These are phyloP conservation scores for Paracamarosporium sp. DNA, from an alignment of 2,329 filamentous ascomycete species.

Conservation along the genomic window DNA sequence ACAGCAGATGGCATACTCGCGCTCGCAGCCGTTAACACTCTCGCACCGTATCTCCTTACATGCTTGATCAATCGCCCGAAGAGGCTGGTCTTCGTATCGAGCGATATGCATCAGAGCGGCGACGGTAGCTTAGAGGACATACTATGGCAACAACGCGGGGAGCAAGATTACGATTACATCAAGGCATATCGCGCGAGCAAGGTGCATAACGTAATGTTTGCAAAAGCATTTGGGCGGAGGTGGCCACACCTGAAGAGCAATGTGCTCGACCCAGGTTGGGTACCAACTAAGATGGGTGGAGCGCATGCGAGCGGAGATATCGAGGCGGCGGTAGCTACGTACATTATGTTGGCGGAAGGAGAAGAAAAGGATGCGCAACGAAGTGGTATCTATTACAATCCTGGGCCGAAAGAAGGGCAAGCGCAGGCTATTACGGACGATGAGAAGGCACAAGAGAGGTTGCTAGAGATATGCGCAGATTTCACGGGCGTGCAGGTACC, in stretches of 20 bases:
- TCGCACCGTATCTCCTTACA: slow-evolving; percentile 65
- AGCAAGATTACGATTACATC: slow-evolving; percentile 41
- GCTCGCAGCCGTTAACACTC: slow-evolving; percentile 62
- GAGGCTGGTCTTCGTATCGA: slow-evolving; percentile 61
- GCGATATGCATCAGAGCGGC: slow-evolving; percentile 58
- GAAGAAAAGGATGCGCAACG: slow-evolving; percentile 31
- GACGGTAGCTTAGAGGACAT: slow-evolving; percentile 52
- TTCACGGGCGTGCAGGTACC: slow-evolving; percentile 44
- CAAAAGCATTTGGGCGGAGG: slow-evolving; percentile 59
- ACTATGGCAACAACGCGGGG: slow-evolving; percentile 46
- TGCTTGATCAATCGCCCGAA: slow-evolving; percentile 58
- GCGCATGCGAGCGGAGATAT: slow-evolving; percentile 54
- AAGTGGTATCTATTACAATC: slow-evolving; percentile 50
- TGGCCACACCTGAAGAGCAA: slow-evolving; percentile 56
- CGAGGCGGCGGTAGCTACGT: slow-evolving; percentile 56
- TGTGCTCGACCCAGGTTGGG: slow-evolving; percentile 61
- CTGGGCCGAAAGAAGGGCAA: slow-evolving; percentile 34
- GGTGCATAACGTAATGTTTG: slow-evolving; percentile 63
- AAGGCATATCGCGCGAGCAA: slow-evolving; percentile 63
- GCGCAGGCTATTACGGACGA: slow-evolving; percentile 42
- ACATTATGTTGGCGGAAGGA: slow-evolving; percentile 57
- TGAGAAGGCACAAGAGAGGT: slow-evolving; percentile 51
- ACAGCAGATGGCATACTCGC: slow-evolving; percentile 57
- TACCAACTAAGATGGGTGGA: slow-evolving; percentile 63
- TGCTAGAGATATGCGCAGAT: slow-evolving; percentile 49